phyloP scores from a whole-genome alignment of 176 grass and related monocot genomes.

The Thalia dealbata region DNA sequence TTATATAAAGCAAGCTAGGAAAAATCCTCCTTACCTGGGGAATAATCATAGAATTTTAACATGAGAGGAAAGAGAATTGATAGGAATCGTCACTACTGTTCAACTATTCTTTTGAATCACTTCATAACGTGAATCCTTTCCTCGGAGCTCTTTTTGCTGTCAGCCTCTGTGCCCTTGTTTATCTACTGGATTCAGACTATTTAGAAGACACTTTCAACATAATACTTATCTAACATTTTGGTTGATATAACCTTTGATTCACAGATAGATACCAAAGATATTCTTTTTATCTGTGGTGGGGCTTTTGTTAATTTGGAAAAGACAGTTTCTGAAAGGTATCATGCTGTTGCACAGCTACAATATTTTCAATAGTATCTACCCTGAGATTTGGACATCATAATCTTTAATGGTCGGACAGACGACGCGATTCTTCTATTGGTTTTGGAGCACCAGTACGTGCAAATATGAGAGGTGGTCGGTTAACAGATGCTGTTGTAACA shows the following conservation, averaged over 20 bases:
- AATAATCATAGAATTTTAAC: too few relatives aligned
- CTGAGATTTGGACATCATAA: not conserved
- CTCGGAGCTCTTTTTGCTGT: not conserved
- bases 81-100: not conserved
- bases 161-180: not conserved
- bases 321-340: slow-evolving; percentile 68
- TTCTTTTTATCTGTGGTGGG: slow-evolving; percentile 70
- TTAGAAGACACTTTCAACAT: too few relatives aligned
- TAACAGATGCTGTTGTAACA: slow-evolving; percentile 46
- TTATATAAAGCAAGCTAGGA: too few relatives aligned
- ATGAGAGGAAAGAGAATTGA: not conserved
- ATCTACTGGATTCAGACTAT: not conserved
- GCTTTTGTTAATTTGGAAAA: slow-evolving; percentile 74
- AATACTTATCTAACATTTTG: not conserved
- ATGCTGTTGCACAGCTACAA: slow-evolving; percentile 5
- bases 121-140: not conserved
- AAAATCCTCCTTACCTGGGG: too few relatives aligned
- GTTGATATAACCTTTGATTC: slow-evolving; percentile 18
- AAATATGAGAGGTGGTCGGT: slow-evolving; percentile 38
- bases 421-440: slow-evolving; percentile 72
- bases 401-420: slow-evolving; percentile 28
- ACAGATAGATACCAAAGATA: slow-evolving; percentile 72
- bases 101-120: not conserved
- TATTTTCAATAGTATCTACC: slow-evolving; percentile 3
- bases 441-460: slow-evolving; percentile 51